These are phyloP conservation scores for Carex arenaria DNA, from an alignment of 202 grass and related monocot species.

Conservation along the genomic window DNA sequence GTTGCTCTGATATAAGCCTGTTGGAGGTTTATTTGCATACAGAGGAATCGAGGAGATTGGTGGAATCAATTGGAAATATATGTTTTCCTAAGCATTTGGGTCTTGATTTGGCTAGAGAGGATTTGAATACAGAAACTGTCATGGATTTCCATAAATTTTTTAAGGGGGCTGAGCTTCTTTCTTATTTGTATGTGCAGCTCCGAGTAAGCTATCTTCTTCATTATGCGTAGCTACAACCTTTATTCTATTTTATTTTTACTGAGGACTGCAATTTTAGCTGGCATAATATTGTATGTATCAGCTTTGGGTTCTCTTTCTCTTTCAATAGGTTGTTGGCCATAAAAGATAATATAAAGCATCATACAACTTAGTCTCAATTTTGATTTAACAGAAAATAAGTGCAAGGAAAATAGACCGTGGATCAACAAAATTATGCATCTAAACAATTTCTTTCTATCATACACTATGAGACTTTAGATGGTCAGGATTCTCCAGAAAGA, in stretches of 20 bases:
- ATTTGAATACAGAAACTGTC: constrained; percentile 63
- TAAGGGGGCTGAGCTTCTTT: constrained; percentile 79
- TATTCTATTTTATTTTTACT: constrained; percentile 23
- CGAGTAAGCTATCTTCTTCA: constrained; percentile 70
- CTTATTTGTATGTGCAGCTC: constrained; percentile 93
- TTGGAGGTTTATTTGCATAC: constrained; percentile 92
- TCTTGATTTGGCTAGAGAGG: constrained; percentile 67
- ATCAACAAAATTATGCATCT: not conserved
- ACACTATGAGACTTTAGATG: constrained; percentile 2
- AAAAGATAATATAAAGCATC: not conserved
- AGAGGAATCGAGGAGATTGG: constrained; percentile 77
- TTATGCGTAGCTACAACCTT: constrained; percentile 17
- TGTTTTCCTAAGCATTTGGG: constrained; percentile 80
- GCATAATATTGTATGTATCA: not conserved
- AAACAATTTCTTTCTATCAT: not conserved
- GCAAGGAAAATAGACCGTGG: not conserved
- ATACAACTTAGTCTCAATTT: not conserved
- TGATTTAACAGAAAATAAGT: not conserved
- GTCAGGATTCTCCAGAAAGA: not conserved
- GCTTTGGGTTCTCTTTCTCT: not conserved
- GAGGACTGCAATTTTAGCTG: constrained; percentile 1
- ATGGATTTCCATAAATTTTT: constrained; percentile 82
- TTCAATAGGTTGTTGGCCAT: not conserved
- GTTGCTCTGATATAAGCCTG: constrained; percentile 62
- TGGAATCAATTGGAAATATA: constrained; percentile 85